Evolutionary conservation across 768 basidiomycete genomes (phyloP), one percentile per base, ranked within the genome.

Genomic region (Boletus sp.): DNA sequence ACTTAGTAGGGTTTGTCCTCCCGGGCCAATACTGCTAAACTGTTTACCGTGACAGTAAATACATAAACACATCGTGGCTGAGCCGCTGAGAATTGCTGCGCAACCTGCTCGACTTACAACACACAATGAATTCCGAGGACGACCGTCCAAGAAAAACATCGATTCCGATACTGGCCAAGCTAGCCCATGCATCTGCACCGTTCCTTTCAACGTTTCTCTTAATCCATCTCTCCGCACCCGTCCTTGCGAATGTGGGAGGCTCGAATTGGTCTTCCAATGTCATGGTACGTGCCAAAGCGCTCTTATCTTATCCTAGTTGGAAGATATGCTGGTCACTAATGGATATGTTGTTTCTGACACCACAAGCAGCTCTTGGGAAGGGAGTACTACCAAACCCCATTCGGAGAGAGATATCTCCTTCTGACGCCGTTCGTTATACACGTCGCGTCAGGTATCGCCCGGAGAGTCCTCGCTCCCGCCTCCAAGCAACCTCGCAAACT

Each of bases 331-430:
- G 12, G 52, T 41, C 6, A 15, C 24, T 24, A 24, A 24, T 24
- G 3, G 24, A 3, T 24, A 8, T 20, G 12, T 33, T 20, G 18
- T 32, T 7, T 15, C 17, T 29, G 14, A 44, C 18, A 29, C 9
- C 10, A 7, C 24, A n/a, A 8, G 8, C 18, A 94, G 90, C 76
- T 94, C 44, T 76, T 95, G 12, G 90, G 91, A 10, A 76, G 92
- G 52, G 92, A 92, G 72, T 92, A 92, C 72, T 94, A 95, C 70
- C 90, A 94, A 67, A 89, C 87, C 0, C 54, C 73, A 0, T 78
- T 86, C 50, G 82, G 82, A 20, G 91, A 94, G 70, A 82, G 77
- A 40, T 81, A 83, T 42, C 81, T 93, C 12, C 76, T 94, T 10
- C 75, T 89, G 33, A 73, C 75, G 1, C 92, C 92, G 0, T 71